phyloP scores from a whole-genome alignment of 2,329 filamentous ascomycete species.

The Curvularia eragrostidis region DNA sequence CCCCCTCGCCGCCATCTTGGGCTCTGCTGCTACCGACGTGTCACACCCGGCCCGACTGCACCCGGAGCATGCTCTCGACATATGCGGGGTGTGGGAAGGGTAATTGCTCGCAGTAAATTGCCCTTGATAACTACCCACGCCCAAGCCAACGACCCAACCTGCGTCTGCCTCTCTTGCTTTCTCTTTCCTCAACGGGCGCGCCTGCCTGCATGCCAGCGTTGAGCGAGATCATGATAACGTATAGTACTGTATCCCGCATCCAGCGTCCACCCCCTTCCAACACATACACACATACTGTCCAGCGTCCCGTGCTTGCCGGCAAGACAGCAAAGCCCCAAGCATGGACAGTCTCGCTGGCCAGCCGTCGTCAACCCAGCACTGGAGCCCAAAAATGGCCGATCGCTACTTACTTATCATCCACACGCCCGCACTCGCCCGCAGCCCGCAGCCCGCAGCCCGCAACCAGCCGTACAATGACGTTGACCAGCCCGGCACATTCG shows the following conservation, averaged over 20 bases:
- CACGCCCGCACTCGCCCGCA: too few species aligned
- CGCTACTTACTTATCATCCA: background rate
- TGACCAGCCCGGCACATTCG: background rate
- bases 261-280: background rate
- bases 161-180: too few species aligned
- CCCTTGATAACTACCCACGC: conserved; percentile 1
- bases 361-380: background rate
- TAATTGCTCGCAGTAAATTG: background rate
- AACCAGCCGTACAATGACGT: conserved; percentile 2
- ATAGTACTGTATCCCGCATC: background rate
- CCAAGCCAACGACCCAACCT: background rate
- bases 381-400: conserved; percentile 6
- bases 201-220: background rate
- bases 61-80: conserved; percentile 5
- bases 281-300: background rate
- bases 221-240: background rate
- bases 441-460: too few species aligned
- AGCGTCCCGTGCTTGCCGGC: background rate
- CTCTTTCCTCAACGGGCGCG: too few species aligned
- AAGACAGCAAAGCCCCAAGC: background rate
- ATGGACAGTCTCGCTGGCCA: background rate
- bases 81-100: conserved; percentile 5
- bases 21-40: conserved; percentile 13
- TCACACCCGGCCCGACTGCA: conserved; percentile 10
- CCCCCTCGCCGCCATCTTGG: conserved; percentile 4